A percentile compares a stretch with the other conserved stretches of the same genome.
These are phyloP conservation scores for Clavariopsis aquatica DNA, from an alignment of 495 filamentous ascomycete genomes.

Conservation along the genomic window DNA sequence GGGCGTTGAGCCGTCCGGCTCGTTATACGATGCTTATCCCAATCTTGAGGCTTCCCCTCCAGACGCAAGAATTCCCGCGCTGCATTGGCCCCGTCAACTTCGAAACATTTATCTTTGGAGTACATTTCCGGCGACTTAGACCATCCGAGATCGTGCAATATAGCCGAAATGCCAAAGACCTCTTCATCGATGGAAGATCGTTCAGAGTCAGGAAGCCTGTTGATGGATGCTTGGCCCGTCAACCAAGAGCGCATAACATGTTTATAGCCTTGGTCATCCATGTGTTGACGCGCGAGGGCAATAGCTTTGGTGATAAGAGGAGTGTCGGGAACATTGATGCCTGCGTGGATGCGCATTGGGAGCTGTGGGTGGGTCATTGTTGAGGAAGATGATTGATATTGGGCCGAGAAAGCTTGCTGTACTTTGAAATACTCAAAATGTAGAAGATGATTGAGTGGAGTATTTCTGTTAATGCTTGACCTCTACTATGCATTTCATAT, in stretches of 20 bases:
- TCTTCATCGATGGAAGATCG: slow-evolving; percentile 38
- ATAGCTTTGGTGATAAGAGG: slow-evolving; percentile 30
- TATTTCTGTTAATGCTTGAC: not conserved
- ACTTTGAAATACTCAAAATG: too few relatives aligned
- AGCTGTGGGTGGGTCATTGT: not conserved
- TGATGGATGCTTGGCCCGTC: slow-evolving; percentile 19
- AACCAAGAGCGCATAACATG: slow-evolving; percentile 37
- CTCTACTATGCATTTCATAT: not conserved
- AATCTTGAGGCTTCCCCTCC: slow-evolving; percentile 38
- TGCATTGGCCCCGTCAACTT: slow-evolving; percentile 51
- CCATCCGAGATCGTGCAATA: slow-evolving; percentile 47
- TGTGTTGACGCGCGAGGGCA: slow-evolving; percentile 16
- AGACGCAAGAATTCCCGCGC: slow-evolving; percentile 44
- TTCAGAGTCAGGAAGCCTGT: slow-evolving; percentile 5
- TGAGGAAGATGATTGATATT: not conserved
- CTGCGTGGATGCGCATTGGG: slow-evolving; percentile 17
- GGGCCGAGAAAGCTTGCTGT: too few relatives aligned
- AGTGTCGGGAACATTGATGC: slow-evolving; percentile 32
- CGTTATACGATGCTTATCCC: slow-evolving; percentile 48
- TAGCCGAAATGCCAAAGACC: slow-evolving; percentile 41
- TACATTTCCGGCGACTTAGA: slow-evolving; percentile 35
- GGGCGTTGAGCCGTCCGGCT: too few relatives aligned
- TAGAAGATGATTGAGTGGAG: too few relatives aligned
- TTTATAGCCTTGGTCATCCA: slow-evolving; percentile 31
- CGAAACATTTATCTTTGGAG: slow-evolving; percentile 47